These are phyloP conservation scores for Tulasnella sp. DNA, from an alignment of 768 basidiomycete genomes.

Conservation along the genomic window DNA sequence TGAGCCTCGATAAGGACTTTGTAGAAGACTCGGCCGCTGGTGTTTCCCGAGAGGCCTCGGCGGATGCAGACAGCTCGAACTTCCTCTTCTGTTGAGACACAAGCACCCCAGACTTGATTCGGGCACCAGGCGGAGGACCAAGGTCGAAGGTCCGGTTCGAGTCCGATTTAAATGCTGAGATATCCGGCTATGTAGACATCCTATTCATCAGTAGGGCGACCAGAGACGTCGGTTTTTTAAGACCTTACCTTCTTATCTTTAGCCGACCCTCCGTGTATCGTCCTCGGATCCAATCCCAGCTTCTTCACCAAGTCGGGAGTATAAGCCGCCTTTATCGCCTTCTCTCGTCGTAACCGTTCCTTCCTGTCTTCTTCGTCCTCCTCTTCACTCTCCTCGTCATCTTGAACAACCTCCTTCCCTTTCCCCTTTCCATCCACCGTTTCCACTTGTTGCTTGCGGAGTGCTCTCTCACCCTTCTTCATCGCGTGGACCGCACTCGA, in stretches of 20 bases:
- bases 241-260: conserved; percentile 33
- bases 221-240: not conserved
- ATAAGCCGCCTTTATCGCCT: conserved; percentile 48
- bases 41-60: not conserved
- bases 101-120: conserved; percentile 53
- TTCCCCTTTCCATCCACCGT: not conserved
- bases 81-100: conserved; percentile 32
- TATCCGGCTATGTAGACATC: conserved; percentile 25
- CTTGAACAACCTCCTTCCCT: conserved; percentile 40
- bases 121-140: conserved; percentile 56
- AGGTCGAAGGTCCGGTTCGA: conserved; percentile 39
- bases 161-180: not conserved
- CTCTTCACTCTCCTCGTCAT: conserved; percentile 64
- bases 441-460: not conserved
- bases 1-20: not conserved
- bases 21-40: not conserved
- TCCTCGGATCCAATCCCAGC: conserved; percentile 74
- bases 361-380: conserved; percentile 39
- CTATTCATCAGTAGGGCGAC: conserved; percentile 30
- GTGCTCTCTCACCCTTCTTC: not conserved
- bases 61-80: not conserved
- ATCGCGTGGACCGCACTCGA: not conserved
- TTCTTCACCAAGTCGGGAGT: conserved; percentile 52
- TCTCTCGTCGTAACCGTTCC: conserved; percentile 22
- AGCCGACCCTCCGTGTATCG: conserved; percentile 35